Percentiles rank a stretch among this genome's conserved stretches.
These are phyloP conservation scores for Boletus bicolor DNA, from an alignment of 768 basidiomycete species.

Conservation along the genomic window DNA sequence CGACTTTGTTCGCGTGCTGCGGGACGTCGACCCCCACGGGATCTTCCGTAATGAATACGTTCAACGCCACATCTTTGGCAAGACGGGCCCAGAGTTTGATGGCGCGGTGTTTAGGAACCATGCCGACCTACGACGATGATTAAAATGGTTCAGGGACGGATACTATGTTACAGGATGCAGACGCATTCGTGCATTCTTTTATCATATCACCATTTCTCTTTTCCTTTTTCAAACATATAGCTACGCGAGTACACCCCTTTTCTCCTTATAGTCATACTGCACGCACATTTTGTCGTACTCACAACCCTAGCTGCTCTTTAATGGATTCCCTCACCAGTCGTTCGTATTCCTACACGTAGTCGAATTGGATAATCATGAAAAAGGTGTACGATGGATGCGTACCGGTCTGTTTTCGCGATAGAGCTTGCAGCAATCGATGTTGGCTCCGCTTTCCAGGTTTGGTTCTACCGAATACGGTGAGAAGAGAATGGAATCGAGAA, in stretches of 20 bases:
- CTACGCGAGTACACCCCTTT: constrained; percentile 5
- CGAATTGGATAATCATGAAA: not conserved
- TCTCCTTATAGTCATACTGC: constrained; percentile 18
- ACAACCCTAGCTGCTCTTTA: constrained; percentile 80
- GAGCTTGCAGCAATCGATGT: constrained; percentile 95
- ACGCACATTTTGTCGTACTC: constrained; percentile 13
- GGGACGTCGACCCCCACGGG: constrained; percentile 68
- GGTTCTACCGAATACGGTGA: constrained; percentile 59
- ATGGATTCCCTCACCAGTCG: constrained; percentile 80
- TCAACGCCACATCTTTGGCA: constrained; percentile 80
- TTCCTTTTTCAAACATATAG: not conserved
- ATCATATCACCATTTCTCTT: not conserved
- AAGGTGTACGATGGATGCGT: constrained; percentile 12
- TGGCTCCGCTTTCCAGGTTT: constrained; percentile 95
- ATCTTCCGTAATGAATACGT: constrained; percentile 89
- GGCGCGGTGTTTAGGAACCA: constrained; percentile 47
- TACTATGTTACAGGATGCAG: not conserved
- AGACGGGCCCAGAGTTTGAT: constrained; percentile 37
- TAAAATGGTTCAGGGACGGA: not conserved
- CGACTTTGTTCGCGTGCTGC: constrained; percentile 66
- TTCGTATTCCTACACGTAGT: constrained; percentile 70
- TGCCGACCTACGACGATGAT: constrained; percentile 7
- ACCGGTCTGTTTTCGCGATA: constrained; percentile 82
- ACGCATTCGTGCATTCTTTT: not conserved
- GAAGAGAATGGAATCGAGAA: not conserved